Evolutionary conservation across 1,139 yeast genomes (phyloP).

Genomic region (Zygotorulaspora mrakii): DNA sequence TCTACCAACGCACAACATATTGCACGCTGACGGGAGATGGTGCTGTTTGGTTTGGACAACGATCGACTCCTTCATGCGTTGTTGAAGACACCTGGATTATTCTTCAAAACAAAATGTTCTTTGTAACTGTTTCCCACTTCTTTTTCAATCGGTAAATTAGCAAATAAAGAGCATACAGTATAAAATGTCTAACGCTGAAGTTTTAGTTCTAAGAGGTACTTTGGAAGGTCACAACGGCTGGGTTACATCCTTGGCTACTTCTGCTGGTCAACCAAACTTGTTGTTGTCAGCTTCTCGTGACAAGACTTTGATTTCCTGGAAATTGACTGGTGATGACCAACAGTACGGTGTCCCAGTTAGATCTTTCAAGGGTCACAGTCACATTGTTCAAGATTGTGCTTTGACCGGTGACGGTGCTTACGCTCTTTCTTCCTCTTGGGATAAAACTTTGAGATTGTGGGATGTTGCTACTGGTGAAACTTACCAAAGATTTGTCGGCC

Average conservation of each 20-base stretch:
- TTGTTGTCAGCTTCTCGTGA: conserved; percentile 99
- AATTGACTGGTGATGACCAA: conserved; percentile 95
- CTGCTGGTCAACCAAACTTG: conserved; percentile 97
- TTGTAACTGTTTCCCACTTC: too few species aligned
- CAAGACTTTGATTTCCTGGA: conserved; percentile 97
- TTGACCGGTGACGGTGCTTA: conserved; percentile 97
- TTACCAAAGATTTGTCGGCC: conserved; percentile 95
- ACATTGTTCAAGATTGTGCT: conserved; percentile 97
- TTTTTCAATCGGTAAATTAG: not conserved
- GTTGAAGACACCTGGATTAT: too few species aligned
- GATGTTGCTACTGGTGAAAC: conserved; percentile 93
- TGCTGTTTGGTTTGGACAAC: too few species aligned
- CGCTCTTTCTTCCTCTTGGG: conserved; percentile 99
- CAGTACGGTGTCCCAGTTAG: conserved; percentile 98
- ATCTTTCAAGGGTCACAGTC: conserved; percentile 97
- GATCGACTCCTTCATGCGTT: too few species aligned
- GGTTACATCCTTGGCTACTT: conserved; percentile 99
- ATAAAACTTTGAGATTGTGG: conserved; percentile 98
- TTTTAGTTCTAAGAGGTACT: conserved; percentile 99
- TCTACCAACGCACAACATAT: conserved; percentile 12
- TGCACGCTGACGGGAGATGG: too few species aligned
- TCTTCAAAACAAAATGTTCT: too few species aligned
- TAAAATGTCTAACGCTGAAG: conserved; percentile 63
- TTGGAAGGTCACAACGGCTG: conserved; percentile 92
- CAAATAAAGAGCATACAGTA: conserved; percentile 6